Evolutionary conservation across 106 monocot species (phyloP).

Genomic region (Xerophyta viscosa): DNA sequence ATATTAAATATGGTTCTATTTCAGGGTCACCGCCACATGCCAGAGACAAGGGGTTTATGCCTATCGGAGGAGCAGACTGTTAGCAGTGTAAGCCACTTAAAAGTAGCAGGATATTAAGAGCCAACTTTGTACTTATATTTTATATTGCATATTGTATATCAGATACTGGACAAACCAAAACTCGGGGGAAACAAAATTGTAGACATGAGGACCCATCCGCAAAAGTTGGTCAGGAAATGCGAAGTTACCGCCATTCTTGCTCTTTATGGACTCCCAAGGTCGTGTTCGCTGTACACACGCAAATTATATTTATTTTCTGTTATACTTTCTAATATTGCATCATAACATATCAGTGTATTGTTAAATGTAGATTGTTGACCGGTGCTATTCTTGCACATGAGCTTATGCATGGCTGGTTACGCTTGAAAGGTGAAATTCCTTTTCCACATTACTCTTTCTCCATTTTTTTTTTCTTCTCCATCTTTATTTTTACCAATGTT

Average conservation of each 20-base stretch:
- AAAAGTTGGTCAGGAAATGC: slow-evolving; percentile 75
- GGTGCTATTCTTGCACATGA: slow-evolving; percentile 98
- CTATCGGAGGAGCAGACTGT: slow-evolving; percentile 92
- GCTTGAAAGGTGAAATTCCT: slow-evolving; percentile 64
- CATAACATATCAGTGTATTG: not conserved
- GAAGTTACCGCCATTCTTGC: slow-evolving; percentile 97
- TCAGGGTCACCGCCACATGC: slow-evolving; percentile 84
- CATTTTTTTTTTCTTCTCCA: not conserved
- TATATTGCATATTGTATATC: slow-evolving; percentile 5
- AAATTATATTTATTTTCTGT: not conserved
- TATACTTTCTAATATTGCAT: not conserved
- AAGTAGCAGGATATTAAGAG: no score
- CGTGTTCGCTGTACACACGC: no score
- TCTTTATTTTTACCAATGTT: not conserved
- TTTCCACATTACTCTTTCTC: not conserved
- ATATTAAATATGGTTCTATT: not conserved
- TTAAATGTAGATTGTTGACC: slow-evolving; percentile 65
- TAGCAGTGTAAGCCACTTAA: slow-evolving; percentile 58
- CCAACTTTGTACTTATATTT: not conserved
- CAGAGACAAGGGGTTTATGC: slow-evolving; percentile 92
- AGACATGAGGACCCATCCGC: slow-evolving; percentile 80
- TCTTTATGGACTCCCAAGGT: slow-evolving; percentile 96
- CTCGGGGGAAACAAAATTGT: slow-evolving; percentile 66
- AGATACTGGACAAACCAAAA: slow-evolving; percentile 77
- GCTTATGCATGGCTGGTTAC: slow-evolving; percentile 93